Evolutionary conservation across 306 rosid genomes (phyloP), one percentile per base, ranked within the genome.

Genomic region (Prunus davidiana): DNA sequence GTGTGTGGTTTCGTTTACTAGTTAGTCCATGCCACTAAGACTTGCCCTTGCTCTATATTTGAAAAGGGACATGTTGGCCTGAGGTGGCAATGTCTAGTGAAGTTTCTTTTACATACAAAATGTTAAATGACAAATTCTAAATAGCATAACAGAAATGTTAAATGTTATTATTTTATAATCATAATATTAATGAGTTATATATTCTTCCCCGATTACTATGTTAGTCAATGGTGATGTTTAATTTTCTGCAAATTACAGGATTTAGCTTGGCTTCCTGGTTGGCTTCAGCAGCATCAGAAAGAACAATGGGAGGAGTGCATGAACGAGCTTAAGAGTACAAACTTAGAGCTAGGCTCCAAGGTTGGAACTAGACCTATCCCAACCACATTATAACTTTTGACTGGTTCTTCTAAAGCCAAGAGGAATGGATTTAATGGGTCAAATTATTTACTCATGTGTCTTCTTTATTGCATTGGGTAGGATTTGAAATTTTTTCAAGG

Each of bases 241-340:
- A 73, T 41, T 15, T 50, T 78, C 65, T 67, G 34, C 46, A 54
- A 62, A 72, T 74, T 64, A 46, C 82, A 91, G 98, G 97, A 91
- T 79, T 80, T 78, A 66, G 97, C 90, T 76, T 93, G 97, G 98
- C 82, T 88, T 78, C 97, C 98, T 47, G 73, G 79, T 77, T 93
- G 98, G 97, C 87, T 89, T 87, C 98, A 93, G 87, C 87, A 86
- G 73, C 78, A 82, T 80, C 86, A 84, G 81, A 65, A 82, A 34
- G 83, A 82, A 52, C 86, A 79, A 66, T 84, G 82, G 49, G 67
- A 61, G 84, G 91, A 80, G 50, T 61, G 68, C 63, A 60, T 28
- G 27, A 79, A 80, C 61, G 83, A 83, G 41, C 76, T 88, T 73
- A 86, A 83, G 62, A 60, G 61, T 20, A 64, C 74, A 28, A n/a